These are phyloP conservation scores for Coemansia sp. DNA, from an alignment of 371 early-diverging fungal species.

Conservation along the genomic window DNA sequence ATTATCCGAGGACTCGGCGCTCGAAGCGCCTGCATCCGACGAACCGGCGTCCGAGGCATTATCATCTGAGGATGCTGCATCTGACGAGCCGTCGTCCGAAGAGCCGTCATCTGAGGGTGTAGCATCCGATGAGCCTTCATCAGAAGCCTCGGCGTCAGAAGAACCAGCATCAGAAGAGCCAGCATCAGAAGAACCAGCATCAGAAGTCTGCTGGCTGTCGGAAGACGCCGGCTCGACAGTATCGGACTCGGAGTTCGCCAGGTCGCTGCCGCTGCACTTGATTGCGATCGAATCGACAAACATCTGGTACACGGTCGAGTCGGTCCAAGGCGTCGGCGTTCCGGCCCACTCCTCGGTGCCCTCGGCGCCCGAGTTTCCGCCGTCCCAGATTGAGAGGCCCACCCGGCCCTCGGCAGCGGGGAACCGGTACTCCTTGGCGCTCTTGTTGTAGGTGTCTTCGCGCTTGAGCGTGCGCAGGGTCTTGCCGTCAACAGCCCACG, in stretches of 20 bases:
- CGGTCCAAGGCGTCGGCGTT: slow-evolving; percentile 61
- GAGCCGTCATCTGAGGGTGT: not conserved
- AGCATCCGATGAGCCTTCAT: not conserved
- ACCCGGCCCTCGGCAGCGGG: slow-evolving; percentile 59
- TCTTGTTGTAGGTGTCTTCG: slow-evolving; percentile 40
- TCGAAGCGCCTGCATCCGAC: not conserved
- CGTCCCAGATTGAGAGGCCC: slow-evolving; percentile 72
- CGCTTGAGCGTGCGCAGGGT: slow-evolving; percentile 53
- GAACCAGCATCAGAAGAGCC: not conserved
- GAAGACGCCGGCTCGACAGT: not conserved
- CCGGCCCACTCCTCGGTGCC: slow-evolving; percentile 71
- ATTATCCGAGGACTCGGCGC: not conserved
- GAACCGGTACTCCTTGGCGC: slow-evolving; percentile 45
- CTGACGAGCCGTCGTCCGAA: not conserved
- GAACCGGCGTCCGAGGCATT: not conserved
- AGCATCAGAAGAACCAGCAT: not conserved
- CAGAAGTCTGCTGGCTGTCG: not conserved
- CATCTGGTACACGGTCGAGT: slow-evolving; percentile 52
- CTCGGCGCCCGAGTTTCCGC: slow-evolving; percentile 55
- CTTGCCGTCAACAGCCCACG: slow-evolving; percentile 60
- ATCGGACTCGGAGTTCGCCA: not conserved
- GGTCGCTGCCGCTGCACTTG: slow-evolving; percentile 41
- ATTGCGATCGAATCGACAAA: slow-evolving; percentile 55
- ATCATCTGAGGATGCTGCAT: not conserved
- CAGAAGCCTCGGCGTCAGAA: not conserved